Base-by-base conservation (phyloP, 257 asterid species). In the Orobanche coerulescens region DNA sequence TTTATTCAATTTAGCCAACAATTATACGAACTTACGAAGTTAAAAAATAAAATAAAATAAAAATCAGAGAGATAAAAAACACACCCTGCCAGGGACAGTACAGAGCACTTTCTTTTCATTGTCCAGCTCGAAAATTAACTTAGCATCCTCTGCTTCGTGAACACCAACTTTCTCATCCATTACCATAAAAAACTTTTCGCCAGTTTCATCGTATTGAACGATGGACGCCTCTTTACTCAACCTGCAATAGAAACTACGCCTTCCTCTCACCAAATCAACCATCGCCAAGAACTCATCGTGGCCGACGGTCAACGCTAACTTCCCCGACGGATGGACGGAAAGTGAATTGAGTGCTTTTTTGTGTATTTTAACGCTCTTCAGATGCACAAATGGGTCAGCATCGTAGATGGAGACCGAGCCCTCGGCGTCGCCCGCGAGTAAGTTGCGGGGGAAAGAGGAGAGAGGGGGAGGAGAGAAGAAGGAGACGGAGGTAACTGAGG, bases 261-360 rank as follows among this genome's bases (percentile, higher is more conserved):
- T 78, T 11, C 98, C 96, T 40, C 96, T 75, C 11, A 86, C 91
- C 83, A 88, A 82, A 78, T 92, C 86, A 58, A 88, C 84, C 87
- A 92, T 82, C 31, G 95, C 95, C 79, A 92, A 55, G 64, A 92
- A 86, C 15, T 80, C 84, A 37, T 92, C 98, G 44, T 86, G 84
- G n/a, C 94, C 95, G 1, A 86, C 95, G 6, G 91, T 70, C 70
- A 92, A 66, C 13, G 93, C 94, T 18, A 92, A 28, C 85, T 76
- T 77, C 55, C 98, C 98, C 1, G 95, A 84, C 2, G 95, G 95
- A 63, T 92, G 98, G 24, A 88, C 80, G 2, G 95, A 68, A 4
- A 92, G 59, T 10, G 85, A 81, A 50, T 92, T 92, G 61, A 92
- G 67, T 2, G 75, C 76, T 20, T 85, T 88, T 25, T 75, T 83